Evolutionary conservation across 2,329 filamentous ascomycete species (phyloP).

Genomic region (Metarhizium album): DNA sequence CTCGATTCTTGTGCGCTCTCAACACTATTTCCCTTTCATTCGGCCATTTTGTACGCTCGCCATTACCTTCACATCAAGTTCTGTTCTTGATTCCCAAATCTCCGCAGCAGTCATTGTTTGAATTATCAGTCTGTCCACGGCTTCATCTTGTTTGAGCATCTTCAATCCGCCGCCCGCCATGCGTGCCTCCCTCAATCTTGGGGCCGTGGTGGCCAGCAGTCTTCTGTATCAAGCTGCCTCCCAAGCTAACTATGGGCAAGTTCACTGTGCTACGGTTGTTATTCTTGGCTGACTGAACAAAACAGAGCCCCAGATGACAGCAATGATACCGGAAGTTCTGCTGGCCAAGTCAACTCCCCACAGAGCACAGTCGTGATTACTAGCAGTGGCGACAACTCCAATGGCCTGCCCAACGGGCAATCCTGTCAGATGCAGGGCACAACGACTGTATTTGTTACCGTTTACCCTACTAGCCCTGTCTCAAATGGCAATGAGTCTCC

Average conservation of each 20-base stretch:
- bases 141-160: not conserved
- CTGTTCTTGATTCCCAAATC: not conserved
- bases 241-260: conserved; percentile 25
- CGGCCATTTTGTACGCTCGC: conserved; percentile 4
- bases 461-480: conserved; percentile 24
- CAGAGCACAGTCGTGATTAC: conserved; percentile 4
- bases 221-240: conserved; percentile 21
- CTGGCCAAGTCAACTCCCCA: conserved; percentile 4
- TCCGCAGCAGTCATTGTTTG: conserved; percentile 4
- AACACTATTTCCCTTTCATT: not conserved
- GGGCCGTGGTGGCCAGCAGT: conserved; percentile 24
- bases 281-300: conserved; percentile 3
- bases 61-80: conserved; percentile 3
- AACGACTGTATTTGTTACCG: conserved; percentile 38
- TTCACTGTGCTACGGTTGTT: not conserved
- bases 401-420: conserved; percentile 8
- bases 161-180: conserved; percentile 19
- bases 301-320: conserved; percentile 10
- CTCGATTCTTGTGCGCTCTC: not conserved
- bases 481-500: conserved; percentile 4
- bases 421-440: conserved; percentile 30
- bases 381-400: conserved; percentile 4
- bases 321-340: conserved; percentile 4
- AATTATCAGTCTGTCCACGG: not conserved
- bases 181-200: conserved; percentile 26